Conservation (phyloP, 768 basidiomycete genomes). For the Nidularia sp. region DNA sequence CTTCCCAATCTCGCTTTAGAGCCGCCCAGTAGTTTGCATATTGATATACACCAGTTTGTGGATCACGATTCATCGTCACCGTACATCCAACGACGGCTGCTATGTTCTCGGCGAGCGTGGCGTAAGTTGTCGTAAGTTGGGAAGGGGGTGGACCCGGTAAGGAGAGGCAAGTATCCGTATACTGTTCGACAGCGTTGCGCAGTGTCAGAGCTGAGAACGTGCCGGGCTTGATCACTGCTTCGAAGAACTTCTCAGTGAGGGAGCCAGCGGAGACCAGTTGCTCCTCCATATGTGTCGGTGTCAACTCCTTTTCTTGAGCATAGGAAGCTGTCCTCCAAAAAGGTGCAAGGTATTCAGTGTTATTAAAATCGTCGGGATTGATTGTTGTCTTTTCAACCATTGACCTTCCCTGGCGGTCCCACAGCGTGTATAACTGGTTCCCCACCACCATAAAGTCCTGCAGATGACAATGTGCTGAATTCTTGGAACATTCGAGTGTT, state of each 20-base stretch:
- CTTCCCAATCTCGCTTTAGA: slow-evolving; percentile 92
- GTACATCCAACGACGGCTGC: slow-evolving; percentile 85
- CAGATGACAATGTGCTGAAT: slow-evolving; percentile 65
- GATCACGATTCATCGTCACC: slow-evolving; percentile 66
- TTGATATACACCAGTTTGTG: slow-evolving; percentile 75
- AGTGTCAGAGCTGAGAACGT: slow-evolving; percentile 84
- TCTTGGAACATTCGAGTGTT: slow-evolving; percentile 53
- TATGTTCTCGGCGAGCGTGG: slow-evolving; percentile 70
- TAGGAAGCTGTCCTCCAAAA: slow-evolving; percentile 57
- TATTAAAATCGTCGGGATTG: slow-evolving; percentile 29
- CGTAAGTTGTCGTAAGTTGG: slow-evolving; percentile 58
- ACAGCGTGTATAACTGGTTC: slow-evolving; percentile 61
- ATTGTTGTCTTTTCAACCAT: slow-evolving; percentile 57
- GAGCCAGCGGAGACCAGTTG: slow-evolving; percentile 68
- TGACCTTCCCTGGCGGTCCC: slow-evolving; percentile 79
- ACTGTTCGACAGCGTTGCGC: slow-evolving; percentile 77
- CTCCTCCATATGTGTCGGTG: slow-evolving; percentile 86
- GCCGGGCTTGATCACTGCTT: slow-evolving; percentile 82
- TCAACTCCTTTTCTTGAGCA: slow-evolving; percentile 70
- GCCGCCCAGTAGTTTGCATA: slow-evolving; percentile 80
- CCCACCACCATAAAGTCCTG: slow-evolving; percentile 71
- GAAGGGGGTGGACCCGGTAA: slow-evolving; percentile 54
- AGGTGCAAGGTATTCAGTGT: slow-evolving; percentile 20
- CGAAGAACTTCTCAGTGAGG: slow-evolving; percentile 74
- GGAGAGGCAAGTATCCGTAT: slow-evolving; percentile 68